These are phyloP conservation scores for Colletotrichum lentis DNA, from an alignment of 2,329 filamentous ascomycete genomes.

Conservation along the genomic window DNA sequence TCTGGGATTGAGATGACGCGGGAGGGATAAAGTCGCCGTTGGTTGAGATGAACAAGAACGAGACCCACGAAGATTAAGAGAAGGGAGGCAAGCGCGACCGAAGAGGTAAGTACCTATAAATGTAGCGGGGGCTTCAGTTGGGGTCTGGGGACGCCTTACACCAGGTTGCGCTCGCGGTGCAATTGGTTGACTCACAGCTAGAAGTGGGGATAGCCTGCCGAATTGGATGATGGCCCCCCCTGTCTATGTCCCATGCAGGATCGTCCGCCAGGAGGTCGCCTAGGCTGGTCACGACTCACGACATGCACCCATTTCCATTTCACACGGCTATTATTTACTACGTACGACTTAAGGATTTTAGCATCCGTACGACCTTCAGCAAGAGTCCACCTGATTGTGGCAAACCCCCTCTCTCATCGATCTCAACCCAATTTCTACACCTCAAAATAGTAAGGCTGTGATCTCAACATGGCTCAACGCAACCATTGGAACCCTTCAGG, in stretches of 20 bases:
- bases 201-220: not conserved
- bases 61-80: conserved; percentile 10
- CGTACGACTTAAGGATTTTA: not conserved
- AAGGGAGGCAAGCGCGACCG: not conserved
- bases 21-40: not conserved
- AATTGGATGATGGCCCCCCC: not conserved
- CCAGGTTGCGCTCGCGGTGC: not conserved
- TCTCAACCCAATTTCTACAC: not conserved
- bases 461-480: too few relatives aligned
- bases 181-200: conserved; percentile 7
- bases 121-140: not conserved
- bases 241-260: not conserved
- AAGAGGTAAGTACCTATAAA: not conserved
- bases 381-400: not conserved
- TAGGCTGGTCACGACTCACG: not conserved
- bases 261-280: not conserved
- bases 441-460: too few relatives aligned
- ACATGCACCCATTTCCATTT: not conserved
- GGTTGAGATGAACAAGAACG: not conserved
- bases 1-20: not conserved
- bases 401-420: not conserved
- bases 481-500: too few relatives aligned
- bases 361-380: not conserved
- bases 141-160: not conserved
- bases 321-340: not conserved